These are phyloP conservation scores for Tetradesmus obliquus DNA, from an alignment of 139 green algal genomes.

Conservation along the genomic window DNA sequence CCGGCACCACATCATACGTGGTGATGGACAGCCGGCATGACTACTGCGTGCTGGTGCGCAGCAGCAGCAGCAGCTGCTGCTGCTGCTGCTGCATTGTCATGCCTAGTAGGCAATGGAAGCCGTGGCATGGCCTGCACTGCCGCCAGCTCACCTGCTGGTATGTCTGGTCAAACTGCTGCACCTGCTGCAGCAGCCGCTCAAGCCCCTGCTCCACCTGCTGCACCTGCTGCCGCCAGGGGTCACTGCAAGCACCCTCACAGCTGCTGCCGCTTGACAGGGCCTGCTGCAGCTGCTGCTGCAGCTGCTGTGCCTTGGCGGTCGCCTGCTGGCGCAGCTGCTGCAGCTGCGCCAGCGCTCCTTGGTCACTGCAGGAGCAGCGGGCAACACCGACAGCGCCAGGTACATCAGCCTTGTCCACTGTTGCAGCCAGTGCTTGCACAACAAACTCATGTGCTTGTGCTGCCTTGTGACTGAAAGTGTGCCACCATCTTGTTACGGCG, in stretches of 20 bases:
- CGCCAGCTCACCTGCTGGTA: constrained; percentile 26
- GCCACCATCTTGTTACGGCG: no score
- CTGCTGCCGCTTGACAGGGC: background rate
- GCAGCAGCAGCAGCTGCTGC: no score
- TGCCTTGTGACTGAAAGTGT: no score
- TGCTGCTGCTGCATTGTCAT: no score
- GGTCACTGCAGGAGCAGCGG: constrained; percentile 12
- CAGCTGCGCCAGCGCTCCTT: background rate
- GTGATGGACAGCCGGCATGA: no score
- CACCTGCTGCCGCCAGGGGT: constrained; percentile 2
- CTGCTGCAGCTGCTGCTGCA: constrained; percentile 34
- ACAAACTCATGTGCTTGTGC: no score
- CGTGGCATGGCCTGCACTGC: no score
- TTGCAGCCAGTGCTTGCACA: no score
- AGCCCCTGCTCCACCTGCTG: background rate
- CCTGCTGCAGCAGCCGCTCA: background rate
- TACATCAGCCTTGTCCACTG: background rate
- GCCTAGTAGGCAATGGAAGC: no score
- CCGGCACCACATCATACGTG: no score
- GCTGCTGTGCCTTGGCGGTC: background rate
- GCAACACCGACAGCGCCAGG: background rate
- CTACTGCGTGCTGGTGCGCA: no score
- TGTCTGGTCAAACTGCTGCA: background rate
- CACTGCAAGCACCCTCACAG: background rate
- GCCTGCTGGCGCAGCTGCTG: background rate